phyloP scores from a whole-genome alignment of 2,329 filamentous ascomycete genomes.

The Tolypocladium nubicola region DNA sequence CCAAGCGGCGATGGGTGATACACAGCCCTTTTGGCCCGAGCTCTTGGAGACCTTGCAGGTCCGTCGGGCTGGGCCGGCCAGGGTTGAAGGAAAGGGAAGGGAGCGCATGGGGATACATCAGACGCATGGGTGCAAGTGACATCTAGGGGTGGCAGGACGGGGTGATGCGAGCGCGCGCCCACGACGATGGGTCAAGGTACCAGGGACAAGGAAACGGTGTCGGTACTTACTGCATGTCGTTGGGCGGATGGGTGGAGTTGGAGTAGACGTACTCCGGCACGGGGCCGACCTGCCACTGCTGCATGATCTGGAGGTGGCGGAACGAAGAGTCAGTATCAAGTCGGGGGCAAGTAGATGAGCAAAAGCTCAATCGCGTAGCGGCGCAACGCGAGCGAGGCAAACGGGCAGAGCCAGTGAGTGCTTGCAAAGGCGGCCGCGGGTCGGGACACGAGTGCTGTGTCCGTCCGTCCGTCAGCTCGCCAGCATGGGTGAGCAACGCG shows the following conservation, averaged over 20 bases:
- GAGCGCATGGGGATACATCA: neutral
- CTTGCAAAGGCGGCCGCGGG: constrained; percentile 6
- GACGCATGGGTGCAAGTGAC: constrained; percentile 4
- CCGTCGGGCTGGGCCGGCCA: neutral
- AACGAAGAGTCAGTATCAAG: constrained; percentile 14
- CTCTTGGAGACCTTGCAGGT: neutral
- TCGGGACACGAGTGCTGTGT: constrained; percentile 4
- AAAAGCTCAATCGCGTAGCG: constrained; percentile 4
- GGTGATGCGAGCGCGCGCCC: neutral
- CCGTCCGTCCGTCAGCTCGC: constrained; percentile 1
- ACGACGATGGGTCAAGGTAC: constrained; percentile 11
- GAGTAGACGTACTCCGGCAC: constrained; percentile 49
- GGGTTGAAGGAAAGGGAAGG: neutral
- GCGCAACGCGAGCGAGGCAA: constrained; percentile 4
- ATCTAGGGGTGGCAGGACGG: neutral
- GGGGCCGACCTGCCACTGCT: constrained; percentile 51
- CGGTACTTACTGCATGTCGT: constrained; percentile 48
- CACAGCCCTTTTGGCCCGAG: constrained; percentile 3
- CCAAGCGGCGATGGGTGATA: constrained; percentile 12
- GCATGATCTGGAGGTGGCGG: constrained; percentile 37
- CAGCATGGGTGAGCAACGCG: constrained; percentile 10
- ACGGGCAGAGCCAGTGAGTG: constrained; percentile 4
- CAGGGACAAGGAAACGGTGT: constrained; percentile 21
- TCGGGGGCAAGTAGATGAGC: constrained; percentile 4
- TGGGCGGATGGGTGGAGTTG: constrained; percentile 41